Evolutionary conservation across 345 rosid species (phyloP), one percentile per base, ranked within the genome.

Genomic region (Pistacia atlantica): DNA sequence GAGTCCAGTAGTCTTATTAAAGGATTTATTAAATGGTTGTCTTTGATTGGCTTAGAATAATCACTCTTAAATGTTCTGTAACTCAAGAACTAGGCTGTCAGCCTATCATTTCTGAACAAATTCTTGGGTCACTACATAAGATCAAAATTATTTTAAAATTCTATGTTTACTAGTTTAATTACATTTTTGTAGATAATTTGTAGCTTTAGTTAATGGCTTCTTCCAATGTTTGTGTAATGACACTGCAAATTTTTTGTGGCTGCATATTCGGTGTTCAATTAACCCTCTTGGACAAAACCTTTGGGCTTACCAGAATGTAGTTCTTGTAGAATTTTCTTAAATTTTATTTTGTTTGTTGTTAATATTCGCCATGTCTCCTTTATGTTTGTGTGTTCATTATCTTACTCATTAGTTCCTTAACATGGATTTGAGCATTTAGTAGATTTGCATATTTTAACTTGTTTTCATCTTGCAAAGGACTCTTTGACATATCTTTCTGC

Each of bases 391-490:
- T 48, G 28, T 68, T 68, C 42, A 11, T 68, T 28, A 14, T 68
- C 22, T 20, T 68, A 68, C 9, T 31, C 14, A 25, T 33, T 68
- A 49, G 57, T 73, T 73, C 48, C 66, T 38, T 71, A 46, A 59
- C 14, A 16, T 10, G 42, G 13, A 71, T 54, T 12, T 6, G 10
- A 55, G 49, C 73, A 35, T 31, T 70, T 54, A 46, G 1, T 11
- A 69, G 6, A 46, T 48, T 46, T 67, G 10, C 57, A 20, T 22
- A 17, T 65, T 45, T 17, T 46, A 46, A 65, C n/a, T 11, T 42
- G 9, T 6, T 42, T 42, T 42, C 9, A 1, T 42, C 46, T 42
- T 42, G 10, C 8, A 7, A 31, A 33, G 42, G 42, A 33, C 18
- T 16, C 14, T 13, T 35, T 16, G 42, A 37, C 1, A 13, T 16